Evolutionary conservation across 495 filamentous ascomycete species (phyloP).

Genomic region (Aspergillus carlsbadensis): DNA sequence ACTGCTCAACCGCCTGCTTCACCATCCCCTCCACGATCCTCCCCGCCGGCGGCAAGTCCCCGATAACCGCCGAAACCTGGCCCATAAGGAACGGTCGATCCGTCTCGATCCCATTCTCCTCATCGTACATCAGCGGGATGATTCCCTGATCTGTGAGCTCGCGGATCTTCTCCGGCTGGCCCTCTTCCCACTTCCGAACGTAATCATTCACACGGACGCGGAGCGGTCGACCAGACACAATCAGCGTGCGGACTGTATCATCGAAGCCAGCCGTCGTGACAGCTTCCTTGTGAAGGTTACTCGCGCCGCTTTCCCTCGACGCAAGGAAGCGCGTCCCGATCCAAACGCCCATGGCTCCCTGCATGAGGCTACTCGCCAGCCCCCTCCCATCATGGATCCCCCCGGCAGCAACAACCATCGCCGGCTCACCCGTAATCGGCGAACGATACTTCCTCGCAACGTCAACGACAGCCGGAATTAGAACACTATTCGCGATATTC

Average conservation of each 20-base stretch:
- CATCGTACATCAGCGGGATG: conserved; percentile 75
- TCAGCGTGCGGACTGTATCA: conserved; percentile 77
- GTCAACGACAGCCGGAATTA: conserved; percentile 75
- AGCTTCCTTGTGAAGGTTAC: conserved; percentile 72
- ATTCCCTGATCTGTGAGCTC: conserved; percentile 69
- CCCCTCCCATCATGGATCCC: conserved; percentile 71
- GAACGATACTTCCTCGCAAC: conserved; percentile 60
- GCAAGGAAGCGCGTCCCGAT: conserved; percentile 87
- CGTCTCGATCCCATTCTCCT: conserved; percentile 72
- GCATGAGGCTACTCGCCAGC: conserved; percentile 68
- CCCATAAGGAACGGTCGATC: conserved; percentile 89
- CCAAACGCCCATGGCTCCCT: conserved; percentile 75
- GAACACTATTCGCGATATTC: conserved; percentile 66
- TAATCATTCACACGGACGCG: conserved; percentile 80
- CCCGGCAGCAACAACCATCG: conserved; percentile 73
- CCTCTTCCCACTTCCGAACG: conserved; percentile 71
- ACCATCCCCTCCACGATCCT: conserved; percentile 87
- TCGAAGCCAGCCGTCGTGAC: conserved; percentile 72
- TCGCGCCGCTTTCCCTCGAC: conserved; percentile 71
- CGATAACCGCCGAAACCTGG: conserved; percentile 81
- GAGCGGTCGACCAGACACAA: conserved; percentile 75
- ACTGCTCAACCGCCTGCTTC: conserved; percentile 65
- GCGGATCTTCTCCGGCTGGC: conserved; percentile 63
- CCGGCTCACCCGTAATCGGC: conserved; percentile 54
- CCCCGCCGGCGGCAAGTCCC: conserved; percentile 72